Conservation (phyloP, 2,329 filamentous ascomycete species). For the Cryphonectria nitschkei region DNA sequence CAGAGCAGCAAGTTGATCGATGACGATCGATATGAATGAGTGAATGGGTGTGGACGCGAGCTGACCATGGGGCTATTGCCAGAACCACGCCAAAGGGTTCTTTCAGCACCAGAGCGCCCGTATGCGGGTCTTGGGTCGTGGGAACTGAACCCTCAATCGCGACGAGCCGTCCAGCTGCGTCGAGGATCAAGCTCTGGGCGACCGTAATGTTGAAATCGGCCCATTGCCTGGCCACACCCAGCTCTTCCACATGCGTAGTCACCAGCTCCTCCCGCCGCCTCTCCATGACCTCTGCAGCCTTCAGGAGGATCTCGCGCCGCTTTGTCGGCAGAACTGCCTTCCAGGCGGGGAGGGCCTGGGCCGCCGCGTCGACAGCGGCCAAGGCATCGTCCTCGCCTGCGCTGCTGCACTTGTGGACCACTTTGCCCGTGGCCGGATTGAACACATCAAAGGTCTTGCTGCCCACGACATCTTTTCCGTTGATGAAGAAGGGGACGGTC, state of each 20-base stretch:
- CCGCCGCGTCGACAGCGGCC: constrained; percentile 50
- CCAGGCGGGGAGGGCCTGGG: constrained; percentile 73
- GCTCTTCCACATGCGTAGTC: constrained; percentile 60
- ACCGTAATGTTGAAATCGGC: constrained; percentile 45
- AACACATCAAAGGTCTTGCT: constrained; percentile 35
- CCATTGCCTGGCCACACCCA: constrained; percentile 45
- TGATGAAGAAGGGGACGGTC: constrained; percentile 40
- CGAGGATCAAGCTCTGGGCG: constrained; percentile 44
- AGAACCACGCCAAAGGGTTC: constrained; percentile 81
- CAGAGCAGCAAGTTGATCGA: neutral
- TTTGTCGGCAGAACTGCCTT: constrained; percentile 60
- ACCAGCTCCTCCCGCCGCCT: constrained; percentile 62
- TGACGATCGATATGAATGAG: neutral
- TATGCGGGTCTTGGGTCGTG: constrained; percentile 47
- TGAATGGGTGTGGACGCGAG: constrained; percentile 1
- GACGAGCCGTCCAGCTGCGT: constrained; percentile 47
- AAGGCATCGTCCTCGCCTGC: constrained; percentile 36
- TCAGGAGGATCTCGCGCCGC: constrained; percentile 72
- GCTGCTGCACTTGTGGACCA: constrained; percentile 35
- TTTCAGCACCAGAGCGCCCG: constrained; percentile 67
- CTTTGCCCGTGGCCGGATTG: constrained; percentile 37
- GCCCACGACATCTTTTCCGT: constrained; percentile 37
- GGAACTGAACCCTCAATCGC: constrained; percentile 42
- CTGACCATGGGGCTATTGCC: constrained; percentile 79
- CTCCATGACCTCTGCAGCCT: constrained; percentile 68